These are phyloP conservation scores for Aspergillus heteromorphus DNA, from an alignment of 495 filamentous ascomycete genomes.

Conservation along the genomic window DNA sequence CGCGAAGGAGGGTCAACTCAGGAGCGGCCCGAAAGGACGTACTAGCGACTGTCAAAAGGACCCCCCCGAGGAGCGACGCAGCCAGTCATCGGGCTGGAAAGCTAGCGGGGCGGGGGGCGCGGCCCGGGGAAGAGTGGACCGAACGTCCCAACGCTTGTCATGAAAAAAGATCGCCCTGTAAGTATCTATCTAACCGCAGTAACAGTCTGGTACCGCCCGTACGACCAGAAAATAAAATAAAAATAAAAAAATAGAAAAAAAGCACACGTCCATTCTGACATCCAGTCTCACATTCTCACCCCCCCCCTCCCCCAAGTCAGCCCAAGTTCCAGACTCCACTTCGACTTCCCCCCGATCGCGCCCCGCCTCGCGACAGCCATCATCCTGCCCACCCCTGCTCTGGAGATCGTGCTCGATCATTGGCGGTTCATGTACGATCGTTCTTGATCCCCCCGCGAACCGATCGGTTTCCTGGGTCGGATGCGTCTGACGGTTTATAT, in stretches of 20 bases:
- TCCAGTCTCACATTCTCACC: no score
- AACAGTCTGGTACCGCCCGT: no score
- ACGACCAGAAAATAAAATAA: no score
- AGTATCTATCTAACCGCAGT: no score
- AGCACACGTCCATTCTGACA: no score
- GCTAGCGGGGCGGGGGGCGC: constrained; percentile 6
- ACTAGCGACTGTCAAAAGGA: neutral
- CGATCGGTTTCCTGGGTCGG: constrained; percentile 15
- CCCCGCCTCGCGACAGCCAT: neutral
- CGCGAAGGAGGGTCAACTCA: neutral
- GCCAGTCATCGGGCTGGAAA: neutral
- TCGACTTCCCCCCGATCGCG: neutral
- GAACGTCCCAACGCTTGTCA: constrained; percentile 17
- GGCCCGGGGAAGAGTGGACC: constrained; percentile 17
- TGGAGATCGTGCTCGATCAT: constrained; percentile 9
- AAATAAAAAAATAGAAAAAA: no score
- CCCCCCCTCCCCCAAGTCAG: neutral
- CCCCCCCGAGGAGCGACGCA: neutral
- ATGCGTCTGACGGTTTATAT: constrained; percentile 3
- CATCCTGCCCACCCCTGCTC: neutral
- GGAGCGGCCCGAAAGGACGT: neutral
- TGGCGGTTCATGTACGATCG: constrained; percentile 12
- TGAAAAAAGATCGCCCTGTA: constrained; percentile 7
- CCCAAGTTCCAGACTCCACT: constrained; percentile 9
- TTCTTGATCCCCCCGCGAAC: constrained; percentile 2